Evolutionary conservation across 352 stramenopile species (phyloP).

Genomic region (Blastocystis sp.): DNA sequence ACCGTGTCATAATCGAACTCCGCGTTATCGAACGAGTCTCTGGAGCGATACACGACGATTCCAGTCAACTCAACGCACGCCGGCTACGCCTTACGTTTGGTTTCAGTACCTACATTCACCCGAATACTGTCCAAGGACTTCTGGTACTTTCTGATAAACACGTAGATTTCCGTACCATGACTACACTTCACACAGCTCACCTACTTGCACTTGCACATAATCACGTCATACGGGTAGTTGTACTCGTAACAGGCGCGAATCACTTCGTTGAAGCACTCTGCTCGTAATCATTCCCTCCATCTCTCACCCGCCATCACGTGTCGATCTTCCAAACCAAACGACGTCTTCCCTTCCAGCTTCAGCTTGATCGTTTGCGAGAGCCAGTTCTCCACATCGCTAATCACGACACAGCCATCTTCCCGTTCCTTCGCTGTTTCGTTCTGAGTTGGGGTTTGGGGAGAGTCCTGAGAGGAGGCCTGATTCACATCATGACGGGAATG

Average conservation of each 20-base stretch:
- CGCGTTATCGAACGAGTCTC: constrained; percentile 32
- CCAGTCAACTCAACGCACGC: constrained; percentile 59
- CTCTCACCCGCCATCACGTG: neutral
- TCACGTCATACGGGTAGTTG: constrained; percentile 27
- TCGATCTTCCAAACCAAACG: neutral
- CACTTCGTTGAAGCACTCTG: constrained; percentile 34
- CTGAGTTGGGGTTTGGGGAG: too few species aligned
- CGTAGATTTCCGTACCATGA: constrained; percentile 52
- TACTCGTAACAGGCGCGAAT: constrained; percentile 24
- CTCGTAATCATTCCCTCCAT: neutral
- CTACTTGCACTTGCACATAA: constrained; percentile 33
- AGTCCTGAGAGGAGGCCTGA: too few species aligned
- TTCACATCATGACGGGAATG: too few species aligned
- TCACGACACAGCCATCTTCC: constrained; percentile 13
- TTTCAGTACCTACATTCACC: constrained; percentile 16
- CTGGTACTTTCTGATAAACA: constrained; percentile 51
- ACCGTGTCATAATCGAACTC: neutral
- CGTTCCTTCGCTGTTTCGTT: too few species aligned
- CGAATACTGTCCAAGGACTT: constrained; percentile 18
- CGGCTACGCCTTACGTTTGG: neutral
- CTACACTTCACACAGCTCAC: neutral
- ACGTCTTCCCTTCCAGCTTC: neutral
- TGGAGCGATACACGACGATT: constrained; percentile 59
- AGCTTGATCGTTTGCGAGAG: constrained; percentile 56
- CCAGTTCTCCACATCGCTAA: constrained; percentile 22